Evolutionary conservation across 352 stramenopile genomes (phyloP).

Genomic region (Globisporangium spiculum): DNA sequence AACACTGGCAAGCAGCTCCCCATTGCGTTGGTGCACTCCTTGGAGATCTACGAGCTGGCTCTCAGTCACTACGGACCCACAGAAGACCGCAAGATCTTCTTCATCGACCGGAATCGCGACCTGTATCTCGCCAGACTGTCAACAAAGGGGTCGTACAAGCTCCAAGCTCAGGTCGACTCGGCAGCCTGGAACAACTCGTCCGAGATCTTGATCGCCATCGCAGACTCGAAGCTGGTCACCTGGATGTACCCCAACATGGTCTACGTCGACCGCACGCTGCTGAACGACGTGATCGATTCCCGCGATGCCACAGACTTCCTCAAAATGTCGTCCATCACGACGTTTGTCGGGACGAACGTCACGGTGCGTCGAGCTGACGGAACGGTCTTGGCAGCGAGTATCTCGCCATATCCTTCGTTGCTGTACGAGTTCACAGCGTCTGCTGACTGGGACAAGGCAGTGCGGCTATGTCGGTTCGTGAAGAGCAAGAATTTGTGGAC

Average conservation of each 20-base stretch:
- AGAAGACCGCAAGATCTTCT: constrained; percentile 82
- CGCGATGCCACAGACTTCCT: constrained; percentile 80
- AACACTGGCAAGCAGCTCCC: constrained; percentile 78
- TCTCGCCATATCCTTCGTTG: constrained; percentile 81
- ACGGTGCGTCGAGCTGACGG: constrained; percentile 86
- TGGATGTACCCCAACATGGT: constrained; percentile 92
- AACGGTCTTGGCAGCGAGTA: constrained; percentile 72
- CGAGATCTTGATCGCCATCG: constrained; percentile 86
- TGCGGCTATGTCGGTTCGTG: constrained; percentile 90
- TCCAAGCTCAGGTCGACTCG: constrained; percentile 90
- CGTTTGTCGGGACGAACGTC: constrained; percentile 84
- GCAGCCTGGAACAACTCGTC: constrained; percentile 87
- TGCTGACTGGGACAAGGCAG: constrained; percentile 89
- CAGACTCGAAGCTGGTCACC: constrained; percentile 85
- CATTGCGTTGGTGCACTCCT: constrained; percentile 55
- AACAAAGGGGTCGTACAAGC: constrained; percentile 70
- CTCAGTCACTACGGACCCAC: constrained; percentile 76
- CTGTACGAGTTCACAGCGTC: constrained; percentile 83
- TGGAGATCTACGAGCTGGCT: constrained; percentile 80
- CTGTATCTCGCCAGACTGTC: constrained; percentile 72
- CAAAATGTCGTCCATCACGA: constrained; percentile 83
- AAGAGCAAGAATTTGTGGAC: constrained; percentile 90
- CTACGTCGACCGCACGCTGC: constrained; percentile 89
- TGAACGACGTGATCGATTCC: constrained; percentile 72
- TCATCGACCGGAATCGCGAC: constrained; percentile 88